A percentile compares a stretch with the other conserved stretches of the same genome.
Conservation (phyloP, 345 rosid genomes). For the Syzygium oleosum region DNA sequence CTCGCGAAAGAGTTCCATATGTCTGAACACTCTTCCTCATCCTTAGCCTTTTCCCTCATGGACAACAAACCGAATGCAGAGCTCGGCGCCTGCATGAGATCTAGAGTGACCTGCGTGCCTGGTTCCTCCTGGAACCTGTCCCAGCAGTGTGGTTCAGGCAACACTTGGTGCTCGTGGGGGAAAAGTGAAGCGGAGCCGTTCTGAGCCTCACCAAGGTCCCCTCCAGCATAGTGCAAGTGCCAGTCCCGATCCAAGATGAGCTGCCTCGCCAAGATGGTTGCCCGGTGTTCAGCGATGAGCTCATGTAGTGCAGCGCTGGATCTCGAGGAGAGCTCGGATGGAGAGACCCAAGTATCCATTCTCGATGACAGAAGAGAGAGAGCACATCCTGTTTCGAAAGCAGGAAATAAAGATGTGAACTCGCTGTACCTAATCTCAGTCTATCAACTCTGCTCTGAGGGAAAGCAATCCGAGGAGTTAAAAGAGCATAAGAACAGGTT, state of each 20-base stretch:
- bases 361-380: slow-evolving; percentile 70
- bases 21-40: slow-evolving; percentile 21
- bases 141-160: slow-evolving; percentile 11
- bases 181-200: not conserved
- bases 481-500: not conserved
- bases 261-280: slow-evolving; percentile 24
- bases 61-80: slow-evolving; percentile 23
- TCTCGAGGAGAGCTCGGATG: slow-evolving; percentile 38
- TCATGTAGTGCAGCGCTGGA: slow-evolving; percentile 49
- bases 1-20: slow-evolving; percentile 29
- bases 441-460: not conserved
- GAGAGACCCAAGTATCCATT: slow-evolving; percentile 21
- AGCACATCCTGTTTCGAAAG: slow-evolving; percentile 26
- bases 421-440: not conserved
- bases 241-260: slow-evolving; percentile 16
- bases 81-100: slow-evolving; percentile 41
- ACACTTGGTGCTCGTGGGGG: not conserved
- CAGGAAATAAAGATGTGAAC: not conserved
- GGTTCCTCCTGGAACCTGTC: slow-evolving; percentile 9
- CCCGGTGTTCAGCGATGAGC: slow-evolving; percentile 42
- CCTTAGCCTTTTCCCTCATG: slow-evolving; percentile 13
- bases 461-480: not conserved
- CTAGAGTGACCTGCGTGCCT: slow-evolving; percentile 26
- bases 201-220: slow-evolving; percentile 1
- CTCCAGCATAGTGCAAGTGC: slow-evolving; percentile 2